These are phyloP conservation scores for Nicotiana noctiflora DNA, from an alignment of 257 asterid genomes.

Conservation along the genomic window DNA sequence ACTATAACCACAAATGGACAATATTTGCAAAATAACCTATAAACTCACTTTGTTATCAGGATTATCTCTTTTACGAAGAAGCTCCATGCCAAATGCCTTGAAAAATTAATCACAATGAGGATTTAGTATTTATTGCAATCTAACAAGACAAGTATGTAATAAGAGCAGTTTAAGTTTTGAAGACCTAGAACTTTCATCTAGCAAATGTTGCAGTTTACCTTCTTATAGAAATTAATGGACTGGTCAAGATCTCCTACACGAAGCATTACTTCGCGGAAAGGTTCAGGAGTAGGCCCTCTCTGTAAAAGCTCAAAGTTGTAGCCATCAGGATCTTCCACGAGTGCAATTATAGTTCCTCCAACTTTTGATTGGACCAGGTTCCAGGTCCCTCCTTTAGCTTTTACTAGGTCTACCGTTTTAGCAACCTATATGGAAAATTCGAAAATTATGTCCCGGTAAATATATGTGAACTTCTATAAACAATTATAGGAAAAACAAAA, in stretches of 20 bases:
- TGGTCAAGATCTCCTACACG: constrained; percentile 51
- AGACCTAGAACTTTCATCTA: not conserved
- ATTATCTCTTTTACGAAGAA: constrained; percentile 29
- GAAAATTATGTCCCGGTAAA: not conserved
- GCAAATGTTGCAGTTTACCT: constrained; percentile 16
- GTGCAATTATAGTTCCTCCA: constrained; percentile 24
- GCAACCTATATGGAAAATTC: constrained; percentile 25
- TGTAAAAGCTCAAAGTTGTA: constrained; percentile 40
- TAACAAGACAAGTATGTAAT: not conserved
- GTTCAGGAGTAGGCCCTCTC: constrained; percentile 28
- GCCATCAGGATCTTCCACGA: constrained; percentile 41
- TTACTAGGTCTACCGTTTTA: constrained; percentile 28
- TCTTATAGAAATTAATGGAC: constrained; percentile 37
- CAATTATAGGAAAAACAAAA: not conserved
- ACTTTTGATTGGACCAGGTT: constrained; percentile 21
- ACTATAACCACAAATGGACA: not conserved
- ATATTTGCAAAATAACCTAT: not conserved
- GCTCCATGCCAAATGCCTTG: constrained; percentile 52
- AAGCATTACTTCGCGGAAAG: constrained; percentile 45
- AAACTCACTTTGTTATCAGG: constrained; percentile 39
- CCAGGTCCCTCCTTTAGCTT: constrained; percentile 32
- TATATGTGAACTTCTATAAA: not conserved
- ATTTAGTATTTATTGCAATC: not conserved
- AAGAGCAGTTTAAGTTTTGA: not conserved
- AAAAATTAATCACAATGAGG: constrained; percentile 3